Evolutionary conservation across 352 stramenopile genomes (phyloP).

Genomic region (Phytophthora idaei): DNA sequence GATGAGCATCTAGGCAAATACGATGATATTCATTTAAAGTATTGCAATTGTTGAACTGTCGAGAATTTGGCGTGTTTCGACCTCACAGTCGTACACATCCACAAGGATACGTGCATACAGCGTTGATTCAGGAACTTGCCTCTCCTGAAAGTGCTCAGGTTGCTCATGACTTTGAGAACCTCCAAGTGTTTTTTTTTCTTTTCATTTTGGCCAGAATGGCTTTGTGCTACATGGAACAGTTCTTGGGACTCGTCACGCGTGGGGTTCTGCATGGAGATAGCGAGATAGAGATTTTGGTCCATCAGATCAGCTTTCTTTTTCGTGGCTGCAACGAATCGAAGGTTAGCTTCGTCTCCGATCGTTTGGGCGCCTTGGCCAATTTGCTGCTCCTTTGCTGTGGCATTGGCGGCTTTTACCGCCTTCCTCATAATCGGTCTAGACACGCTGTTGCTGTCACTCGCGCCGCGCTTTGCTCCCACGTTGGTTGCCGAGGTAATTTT

Average conservation of each 20-base stretch:
- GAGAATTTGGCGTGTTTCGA: neutral
- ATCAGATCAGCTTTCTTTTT: slow-evolving; percentile 9
- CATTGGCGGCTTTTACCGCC: neutral
- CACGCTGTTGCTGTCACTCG: neutral
- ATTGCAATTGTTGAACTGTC: neutral
- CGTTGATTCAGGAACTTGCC: neutral
- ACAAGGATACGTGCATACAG: neutral
- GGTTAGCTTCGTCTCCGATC: neutral
- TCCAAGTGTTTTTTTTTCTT: neutral
- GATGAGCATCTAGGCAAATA: neutral
- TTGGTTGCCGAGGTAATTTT: neutral
- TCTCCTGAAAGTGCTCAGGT: neutral
- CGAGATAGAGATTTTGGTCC: slow-evolving; percentile 6
- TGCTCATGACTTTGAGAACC: neutral
- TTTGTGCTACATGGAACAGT: slow-evolving; percentile 11
- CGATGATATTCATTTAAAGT: neutral
- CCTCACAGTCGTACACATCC: slow-evolving; percentile 1
- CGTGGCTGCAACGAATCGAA: neutral
- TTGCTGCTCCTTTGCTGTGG: neutral
- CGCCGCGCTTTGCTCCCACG: neutral
- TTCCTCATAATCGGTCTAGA: slow-evolving; percentile 3
- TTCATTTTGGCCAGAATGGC: neutral
- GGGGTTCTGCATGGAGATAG: slow-evolving; percentile 7
- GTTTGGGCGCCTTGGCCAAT: neutral
- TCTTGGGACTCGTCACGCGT: slow-evolving; percentile 8